phyloP scores from a whole-genome alignment of 371 early-diverging fungal genomes.

The Capillidium heterosporum region DNA sequence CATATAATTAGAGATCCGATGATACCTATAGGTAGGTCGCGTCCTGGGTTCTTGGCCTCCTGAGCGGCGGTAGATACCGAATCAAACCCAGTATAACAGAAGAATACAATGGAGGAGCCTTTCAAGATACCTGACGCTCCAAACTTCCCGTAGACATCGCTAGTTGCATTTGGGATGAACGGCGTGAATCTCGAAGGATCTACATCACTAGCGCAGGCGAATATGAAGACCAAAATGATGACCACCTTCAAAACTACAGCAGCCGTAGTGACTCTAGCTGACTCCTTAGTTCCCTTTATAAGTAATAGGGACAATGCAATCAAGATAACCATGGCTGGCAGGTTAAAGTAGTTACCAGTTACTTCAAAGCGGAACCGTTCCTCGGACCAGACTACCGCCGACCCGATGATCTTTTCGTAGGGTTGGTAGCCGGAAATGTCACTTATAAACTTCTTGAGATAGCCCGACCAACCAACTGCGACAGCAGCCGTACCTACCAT shows the following conservation, averaged over 20 bases:
- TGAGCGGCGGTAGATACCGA: conserved; percentile 74
- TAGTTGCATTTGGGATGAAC: conserved; percentile 46
- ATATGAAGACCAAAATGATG: conserved; percentile 61
- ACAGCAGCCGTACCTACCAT: conserved; percentile 57
- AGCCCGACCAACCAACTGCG: conserved; percentile 57
- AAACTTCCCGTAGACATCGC: conserved; percentile 27
- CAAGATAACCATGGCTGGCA: conserved; percentile 50
- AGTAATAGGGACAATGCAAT: conserved; percentile 34
- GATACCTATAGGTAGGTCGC: conserved; percentile 78
- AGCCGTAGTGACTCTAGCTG: conserved; percentile 44
- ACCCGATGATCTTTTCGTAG: conserved; percentile 26
- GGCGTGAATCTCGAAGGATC: conserved; percentile 50
- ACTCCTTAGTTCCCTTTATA: conserved; percentile 45
- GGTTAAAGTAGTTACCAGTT: conserved; percentile 40
- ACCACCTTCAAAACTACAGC: conserved; percentile 54
- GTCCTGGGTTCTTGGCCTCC: conserved; percentile 62
- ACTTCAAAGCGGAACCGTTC: conserved; percentile 16
- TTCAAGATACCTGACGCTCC: conserved; percentile 53
- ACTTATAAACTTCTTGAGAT: conserved; percentile 42
- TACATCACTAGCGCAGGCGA: conserved; percentile 40
- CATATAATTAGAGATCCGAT: conserved; percentile 57
- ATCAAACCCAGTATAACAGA: conserved; percentile 82
- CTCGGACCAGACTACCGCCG: conserved; percentile 37
- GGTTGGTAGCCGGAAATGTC: conserved; percentile 31
- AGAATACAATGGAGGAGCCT: conserved; percentile 66